Base-by-base conservation (phyloP, 2,329 filamentous ascomycete species). In the Ampelomyces quisqualis region DNA sequence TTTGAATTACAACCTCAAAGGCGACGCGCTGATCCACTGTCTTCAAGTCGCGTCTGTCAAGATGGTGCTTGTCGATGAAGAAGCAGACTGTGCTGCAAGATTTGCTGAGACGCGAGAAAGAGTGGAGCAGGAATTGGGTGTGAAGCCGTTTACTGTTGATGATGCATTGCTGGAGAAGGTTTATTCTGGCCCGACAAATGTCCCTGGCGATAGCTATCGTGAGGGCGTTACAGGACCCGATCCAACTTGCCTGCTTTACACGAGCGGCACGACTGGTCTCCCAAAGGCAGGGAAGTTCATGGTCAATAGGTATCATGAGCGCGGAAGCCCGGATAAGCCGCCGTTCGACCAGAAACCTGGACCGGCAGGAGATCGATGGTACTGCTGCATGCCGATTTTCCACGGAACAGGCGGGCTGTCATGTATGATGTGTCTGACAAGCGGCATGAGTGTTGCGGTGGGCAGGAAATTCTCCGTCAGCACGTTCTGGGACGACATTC, bases 301-400 rank as follows among this genome's bases (percentile, higher is more conserved):
- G 33, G 47, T 62, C 3, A 51, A 38, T 8, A 56, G 61, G 14
- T 63, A 49, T 36, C 58, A 65, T 23, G 60, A 60, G 2, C 51
- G 71, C 3, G 62, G 70, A 3, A 52, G 55, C 20, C 53, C 69
- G 1, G 63, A 70, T 1, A 60, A 62, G 5, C 51, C 60, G 1
- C 47, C 60, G 1, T 64, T 64, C 17, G 61, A 58, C 14, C 63
- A 72, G 22, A 60, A 52, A 7, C 51, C 60, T 42, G 73, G 68
- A 20, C 64, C 59, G 17, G 50, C 48, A 21, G 70, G 45, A 20
- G 81, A 87, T 60, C 72, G 82, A 7, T 88, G 82, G 77, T 89
- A 88, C 60, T 79, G 81, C 59, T 85, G 82, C 64, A 89, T 90
- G 85, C 85, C 80, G 0, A 69, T 87, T 10, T 90, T 88, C 59